Base-by-base conservation (phyloP, 1,139 yeast genomes). In the Scheffersomyces quercinus region DNA sequence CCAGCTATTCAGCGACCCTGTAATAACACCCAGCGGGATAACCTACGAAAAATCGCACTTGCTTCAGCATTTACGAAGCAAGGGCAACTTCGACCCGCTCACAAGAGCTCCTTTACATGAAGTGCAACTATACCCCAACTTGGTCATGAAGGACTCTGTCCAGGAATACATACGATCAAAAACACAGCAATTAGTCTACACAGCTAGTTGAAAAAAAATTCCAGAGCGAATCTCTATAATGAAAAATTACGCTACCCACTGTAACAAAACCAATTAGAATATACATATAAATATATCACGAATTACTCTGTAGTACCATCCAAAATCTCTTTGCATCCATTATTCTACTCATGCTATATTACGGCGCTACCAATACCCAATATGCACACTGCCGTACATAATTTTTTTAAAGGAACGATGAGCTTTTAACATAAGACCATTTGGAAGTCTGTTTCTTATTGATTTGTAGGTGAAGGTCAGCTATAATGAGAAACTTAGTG, bases 401-500 rank as follows among this genome's bases (percentile, higher is more conserved):
- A 43, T 29, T 29, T 40, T 40, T 42, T 42, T 40, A 44, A 13
- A 42, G 20, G 11, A 14, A 11, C 38, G 49, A 47, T 45, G 51
- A 47, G 48, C 33, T 20, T 12, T 36, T 5, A n/a, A 8, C n/a
- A 6, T 29, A 10, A 6, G 16, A 13, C 38, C 14, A 20, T 20
- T 20, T 20, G 3, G 26, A 20, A 7, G 8, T 20, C 12, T 9
- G 10, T 7, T 31, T 20, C n/a, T 13, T 10, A 20, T 31, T 8
- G 7, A 31, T 31, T 13, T 31, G 20, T 13, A 9, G 20, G 20
- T 15, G 35, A 13, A 14, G 24, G 10, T 6, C 24, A n/a, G 9
- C 12, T 34, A 49, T 31, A 38, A 82, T 83, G 88, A 77, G 80
- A 56, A 82, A 82, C 64, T 67, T 83, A 52, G 69, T 79, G 15